Base-by-base conservation (phyloP, 1,139 yeast genomes). In the Taphrina populina region DNA sequence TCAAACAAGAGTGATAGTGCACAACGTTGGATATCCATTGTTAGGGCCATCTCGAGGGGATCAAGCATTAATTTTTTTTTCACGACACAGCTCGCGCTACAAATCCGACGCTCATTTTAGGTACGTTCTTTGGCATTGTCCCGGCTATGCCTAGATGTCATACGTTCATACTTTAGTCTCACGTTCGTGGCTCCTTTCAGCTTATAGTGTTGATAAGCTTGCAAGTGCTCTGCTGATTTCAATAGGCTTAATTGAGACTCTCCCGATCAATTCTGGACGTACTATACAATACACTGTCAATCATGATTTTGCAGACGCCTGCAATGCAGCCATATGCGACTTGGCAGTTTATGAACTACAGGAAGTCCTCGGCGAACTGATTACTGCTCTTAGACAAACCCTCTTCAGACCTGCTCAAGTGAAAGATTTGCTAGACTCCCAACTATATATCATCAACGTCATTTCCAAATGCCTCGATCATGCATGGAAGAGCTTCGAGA, bases 211-310 rank as follows among this genome's bases (percentile, higher is more conserved):
- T n/a, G n/a, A n/a, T n/a, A n/a, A n/a, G n/a, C n/a, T n/a, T n/a
- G n/a, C n/a, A n/a, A n/a, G n/a, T n/a, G n/a, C n/a, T n/a, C n/a
- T n/a, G n/a, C n/a, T n/a, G n/a, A n/a, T n/a, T n/a, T n/a, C n/a
- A 8, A 27, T 11, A 40, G 45, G 45, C 17, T 34, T 43, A 7
- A 37, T 43, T 26, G 47, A 43, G 10, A 37, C 47, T 35, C 37
- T 43, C 7, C 47, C 47, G 3, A 30, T 43, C 47, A 43, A 43
- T n/a, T 30, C 47, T 17, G 20, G 23, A 19, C 47, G 21, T 10
- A 43, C 23, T 17, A 11, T 43, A 6, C 33, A 43, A 24, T 29
- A 30, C 21, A 24, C 32, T 6, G 37, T 21, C 20, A 21, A 26
- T 15, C 37, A 43, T 43, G 47, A 29, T 13, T 26, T 43, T 10